Evolutionary conservation across 2,329 filamentous ascomycete species (phyloP).

Genomic region (Diaporthe capsici): DNA sequence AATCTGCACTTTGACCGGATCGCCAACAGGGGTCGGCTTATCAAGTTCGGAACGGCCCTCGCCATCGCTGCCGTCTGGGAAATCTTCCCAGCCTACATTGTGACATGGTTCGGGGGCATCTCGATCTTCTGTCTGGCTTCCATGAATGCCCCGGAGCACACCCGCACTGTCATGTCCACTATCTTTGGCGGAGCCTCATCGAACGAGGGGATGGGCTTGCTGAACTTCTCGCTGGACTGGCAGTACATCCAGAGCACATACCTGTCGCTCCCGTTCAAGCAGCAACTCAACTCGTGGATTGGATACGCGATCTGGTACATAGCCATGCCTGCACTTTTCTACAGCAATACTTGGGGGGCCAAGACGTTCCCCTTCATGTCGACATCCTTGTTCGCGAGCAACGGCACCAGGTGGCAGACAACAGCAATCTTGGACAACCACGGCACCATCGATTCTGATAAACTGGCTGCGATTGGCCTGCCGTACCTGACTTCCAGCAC

Average conservation of each 20-base stretch:
- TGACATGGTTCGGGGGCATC: slow-evolving; percentile 21
- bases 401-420: slow-evolving; percentile 19
- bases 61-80: slow-evolving; percentile 19
- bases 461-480: background rate
- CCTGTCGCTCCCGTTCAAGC: slow-evolving; percentile 14
- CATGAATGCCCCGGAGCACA: background rate
- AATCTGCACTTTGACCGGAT: slow-evolving; percentile 21
- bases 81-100: slow-evolving; percentile 3
- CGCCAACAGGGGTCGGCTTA: slow-evolving; percentile 10
- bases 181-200: slow-evolving; percentile 10
- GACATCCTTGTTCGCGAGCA: slow-evolving; percentile 17
- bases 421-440: slow-evolving; percentile 5
- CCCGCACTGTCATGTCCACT: slow-evolving; percentile 10
- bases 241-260: slow-evolving; percentile 25
- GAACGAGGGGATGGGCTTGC: slow-evolving; percentile 12
- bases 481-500: slow-evolving; percentile 11
- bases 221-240: slow-evolving; percentile 24
- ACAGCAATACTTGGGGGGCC: slow-evolving; percentile 58
- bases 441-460: background rate
- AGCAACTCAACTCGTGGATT: slow-evolving; percentile 17
- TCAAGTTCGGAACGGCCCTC: slow-evolving; percentile 4
- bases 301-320: slow-evolving; percentile 17
- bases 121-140: slow-evolving; percentile 22
- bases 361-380: slow-evolving; percentile 59
- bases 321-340: slow-evolving; percentile 43